Evolutionary conservation across 2,329 filamentous ascomycete species (phyloP).

Genomic region (Capronia epimyces): DNA sequence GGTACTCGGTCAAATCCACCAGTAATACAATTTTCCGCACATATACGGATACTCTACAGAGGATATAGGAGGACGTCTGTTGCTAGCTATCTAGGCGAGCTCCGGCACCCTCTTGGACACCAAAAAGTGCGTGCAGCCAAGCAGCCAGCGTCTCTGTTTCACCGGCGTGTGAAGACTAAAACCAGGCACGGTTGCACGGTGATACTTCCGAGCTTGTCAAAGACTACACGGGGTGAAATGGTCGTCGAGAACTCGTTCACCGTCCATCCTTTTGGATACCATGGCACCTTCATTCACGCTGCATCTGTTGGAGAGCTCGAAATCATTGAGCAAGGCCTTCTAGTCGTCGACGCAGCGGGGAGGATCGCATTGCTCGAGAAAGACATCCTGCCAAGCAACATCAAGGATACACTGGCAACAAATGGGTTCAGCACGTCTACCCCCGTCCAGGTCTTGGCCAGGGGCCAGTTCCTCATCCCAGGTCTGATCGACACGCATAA

Average conservation of each 20-base stretch:
- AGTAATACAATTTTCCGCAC: too few species aligned
- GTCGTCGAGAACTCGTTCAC: neutral
- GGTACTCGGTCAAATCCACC: too few species aligned
- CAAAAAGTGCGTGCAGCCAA: neutral
- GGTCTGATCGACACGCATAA: slow-evolving; percentile 64
- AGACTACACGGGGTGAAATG: neutral
- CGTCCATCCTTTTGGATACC: slow-evolving; percentile 29
- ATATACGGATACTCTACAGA: neutral
- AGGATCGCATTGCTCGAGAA: slow-evolving; percentile 28
- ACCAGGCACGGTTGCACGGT: neutral
- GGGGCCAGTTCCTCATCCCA: slow-evolving; percentile 52
- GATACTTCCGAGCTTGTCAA: neutral
- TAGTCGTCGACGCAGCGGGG: slow-evolving; percentile 15
- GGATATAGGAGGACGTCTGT: neutral
- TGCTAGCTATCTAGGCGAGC: neutral
- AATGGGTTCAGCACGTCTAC: slow-evolving; percentile 12
- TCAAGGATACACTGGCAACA: neutral
- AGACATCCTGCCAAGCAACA: slow-evolving; percentile 9
- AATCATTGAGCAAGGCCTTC: slow-evolving; percentile 35
- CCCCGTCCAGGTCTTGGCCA: slow-evolving; percentile 14
- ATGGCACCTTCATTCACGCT: slow-evolving; percentile 44
- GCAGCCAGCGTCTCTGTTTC: too few species aligned
- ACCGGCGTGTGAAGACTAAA: neutral
- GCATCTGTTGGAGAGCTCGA: slow-evolving; percentile 33
- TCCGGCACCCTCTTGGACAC: neutral